Base-by-base conservation (phyloP, 306 rosid genomes). In the Inga laurina region DNA sequence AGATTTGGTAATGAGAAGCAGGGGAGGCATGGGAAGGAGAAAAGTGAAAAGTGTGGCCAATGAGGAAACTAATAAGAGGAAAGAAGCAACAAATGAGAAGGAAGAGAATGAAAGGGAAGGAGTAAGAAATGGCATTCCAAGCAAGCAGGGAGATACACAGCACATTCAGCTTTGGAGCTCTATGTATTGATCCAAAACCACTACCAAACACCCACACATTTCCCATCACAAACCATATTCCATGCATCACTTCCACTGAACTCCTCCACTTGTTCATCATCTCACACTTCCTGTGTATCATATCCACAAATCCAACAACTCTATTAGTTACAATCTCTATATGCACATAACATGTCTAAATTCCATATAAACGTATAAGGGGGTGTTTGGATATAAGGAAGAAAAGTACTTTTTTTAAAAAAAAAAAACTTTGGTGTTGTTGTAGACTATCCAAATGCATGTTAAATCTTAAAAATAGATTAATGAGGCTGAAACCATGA, bases 161-260 rank as follows among this genome's bases (percentile, higher is more conserved):
- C 12, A 93, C 79, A 18, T 91, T 89, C 35, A 96, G 97, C 75
- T 88, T 96, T 10, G 97, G 99, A 7, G 99, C 94, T 35, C 82
- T 82, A n/a, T 83, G 80, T 76, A 92, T 89, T 0, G 97, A 90
- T 14, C 91, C 90, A 75, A 92, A 88, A 57, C 98, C 97, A 72
- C 97, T 91, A 80, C 94, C 94, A 52, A 92, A 94, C 0, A 90
- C 84, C 99, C 99, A 96, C 46, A 96, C 97, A 73, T 96, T 96
- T 15, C 99, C 99, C 99, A 96, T 96, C 80, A 96, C 98, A 56
- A 96, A 96, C 98, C 99, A 96, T 86, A 92, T 89, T 6, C 98
- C 98, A 64, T 93, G 90, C 89, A 93, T 92, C 2, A 96, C 92
- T 49, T 96, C 99, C 7, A 93, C 88, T 44, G 98, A 90, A 27